Base-by-base conservation (phyloP, 2,329 filamentous ascomycete genomes). In the Aspergillus flavus region DNA sequence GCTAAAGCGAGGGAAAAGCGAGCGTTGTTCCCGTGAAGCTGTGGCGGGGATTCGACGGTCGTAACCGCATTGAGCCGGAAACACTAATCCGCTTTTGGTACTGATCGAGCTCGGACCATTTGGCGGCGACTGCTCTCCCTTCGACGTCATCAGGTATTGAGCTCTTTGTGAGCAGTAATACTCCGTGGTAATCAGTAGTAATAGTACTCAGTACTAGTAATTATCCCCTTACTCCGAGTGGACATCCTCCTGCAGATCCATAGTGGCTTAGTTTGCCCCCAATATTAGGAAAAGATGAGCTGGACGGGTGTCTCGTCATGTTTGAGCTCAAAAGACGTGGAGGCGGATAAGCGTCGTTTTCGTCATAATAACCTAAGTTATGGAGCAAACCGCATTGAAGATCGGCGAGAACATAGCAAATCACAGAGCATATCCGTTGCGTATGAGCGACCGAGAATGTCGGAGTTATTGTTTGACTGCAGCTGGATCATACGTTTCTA, bases 281-380 rank as follows among this genome's bases (percentile, higher is more conserved):
- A 14, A 32, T 32, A 34, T 52, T 30, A 12, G 5, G 45, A 26
- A 46, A 19, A 19, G 26, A 52, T 50, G 28, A n/a, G 26, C 26
- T 23, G 6, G 26, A 50, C 9, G 14, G 26, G 30, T 30, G 26
- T 30, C 26, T 52, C 26, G 26, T 19, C 26, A n/a, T 52, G 16
- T n/a, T 21, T 52, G 48, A 34, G 19, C 14, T 21, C 28, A 52
- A 30, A 32, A 14, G 46, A 30, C 9, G 46, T 52, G 46, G 10
- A 36, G 19, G 6, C n/a, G 41, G 46, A 53, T 55, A 45, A 50
- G 28, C 45, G 43, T 39, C 36, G 55, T 23, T 65, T 62, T 67
- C 65, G 63, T 67, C 65, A 67, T 65, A 46, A 56, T 63, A 55
- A 59, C 41, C 41, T 58, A 58, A 66, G 45, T 41, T 52, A 52